These are phyloP conservation scores for Beauveria medogensis DNA, from an alignment of 2,329 filamentous ascomycete species.

Conservation along the genomic window DNA sequence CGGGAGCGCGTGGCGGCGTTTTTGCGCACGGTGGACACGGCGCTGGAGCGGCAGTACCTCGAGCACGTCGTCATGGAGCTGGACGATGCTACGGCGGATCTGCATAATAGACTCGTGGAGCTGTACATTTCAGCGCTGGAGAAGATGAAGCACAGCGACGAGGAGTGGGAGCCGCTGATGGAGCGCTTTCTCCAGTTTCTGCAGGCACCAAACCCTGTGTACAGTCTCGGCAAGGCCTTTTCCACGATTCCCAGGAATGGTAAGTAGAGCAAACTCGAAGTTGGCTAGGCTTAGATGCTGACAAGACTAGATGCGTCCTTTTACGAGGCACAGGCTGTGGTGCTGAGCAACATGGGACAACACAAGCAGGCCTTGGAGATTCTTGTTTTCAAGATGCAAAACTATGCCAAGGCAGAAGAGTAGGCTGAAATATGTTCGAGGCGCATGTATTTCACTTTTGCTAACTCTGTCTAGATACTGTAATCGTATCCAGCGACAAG, in stretches of 20 bases:
- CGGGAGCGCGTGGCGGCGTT: conserved; percentile 68
- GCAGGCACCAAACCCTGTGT: conserved; percentile 61
- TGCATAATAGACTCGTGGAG: conserved; percentile 77
- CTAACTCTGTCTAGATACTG: conserved; percentile 56
- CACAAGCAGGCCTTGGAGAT: conserved; percentile 96
- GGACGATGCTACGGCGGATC: conserved; percentile 73
- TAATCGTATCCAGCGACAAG: conserved; percentile 68
- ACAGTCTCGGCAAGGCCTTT: conserved; percentile 73
- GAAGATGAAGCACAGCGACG: conserved; percentile 33
- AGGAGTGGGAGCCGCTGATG: conserved; percentile 51
- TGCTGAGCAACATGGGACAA: conserved; percentile 89
- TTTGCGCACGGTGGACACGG: conserved; percentile 58
- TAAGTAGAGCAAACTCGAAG: conserved; percentile 30
- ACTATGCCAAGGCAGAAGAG: conserved; percentile 89
- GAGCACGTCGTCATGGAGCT: conserved; percentile 88
- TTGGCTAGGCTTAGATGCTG: conserved; percentile 4
- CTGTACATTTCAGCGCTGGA: conserved; percentile 54
- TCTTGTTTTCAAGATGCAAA: conserved; percentile 88
- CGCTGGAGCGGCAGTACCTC: conserved; percentile 72
- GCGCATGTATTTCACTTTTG: neutral
- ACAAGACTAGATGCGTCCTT: conserved; percentile 62
- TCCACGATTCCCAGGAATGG: conserved; percentile 70
- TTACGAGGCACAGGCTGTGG: conserved; percentile 81
- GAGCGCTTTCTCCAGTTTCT: conserved; percentile 67
- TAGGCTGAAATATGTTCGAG: conserved; percentile 35